phyloP scores from a whole-genome alignment of 129 eudicot species.

The Sambucus nigra region DNA sequence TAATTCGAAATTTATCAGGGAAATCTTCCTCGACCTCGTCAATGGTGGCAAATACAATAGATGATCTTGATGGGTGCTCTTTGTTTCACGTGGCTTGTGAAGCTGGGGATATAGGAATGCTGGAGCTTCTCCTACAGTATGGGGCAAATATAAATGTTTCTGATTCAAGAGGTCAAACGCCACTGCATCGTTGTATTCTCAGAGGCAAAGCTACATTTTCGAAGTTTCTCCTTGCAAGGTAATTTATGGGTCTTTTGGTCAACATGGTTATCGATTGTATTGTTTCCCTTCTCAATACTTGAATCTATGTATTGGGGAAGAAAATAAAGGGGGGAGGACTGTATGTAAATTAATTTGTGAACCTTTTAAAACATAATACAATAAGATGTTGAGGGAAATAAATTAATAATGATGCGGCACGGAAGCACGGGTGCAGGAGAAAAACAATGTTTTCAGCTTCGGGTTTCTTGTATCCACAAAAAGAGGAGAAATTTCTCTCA shows the following conservation, averaged over 20 bases:
- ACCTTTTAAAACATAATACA: no score
- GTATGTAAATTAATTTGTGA: no score
- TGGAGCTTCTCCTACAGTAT: slow-evolving; percentile 86
- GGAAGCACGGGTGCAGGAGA: no score
- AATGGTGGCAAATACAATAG: slow-evolving; percentile 37
- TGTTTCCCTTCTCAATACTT: no score
- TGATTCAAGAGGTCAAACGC: slow-evolving; percentile 58
- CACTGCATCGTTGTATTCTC: slow-evolving; percentile 74
- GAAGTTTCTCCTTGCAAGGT: slow-evolving; percentile 83
- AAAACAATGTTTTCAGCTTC: no score
- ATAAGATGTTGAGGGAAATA: no score
- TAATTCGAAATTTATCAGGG: slow-evolving; percentile 12
- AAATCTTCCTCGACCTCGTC: slow-evolving; percentile 22
- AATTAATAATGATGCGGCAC: no score
- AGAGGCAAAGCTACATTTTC: slow-evolving; percentile 63
- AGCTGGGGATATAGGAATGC: slow-evolving; percentile 76
- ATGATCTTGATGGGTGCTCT: slow-evolving; percentile 47
- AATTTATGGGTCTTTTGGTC: slow-evolving; percentile 6
- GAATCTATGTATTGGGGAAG: no score
- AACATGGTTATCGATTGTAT: no score
- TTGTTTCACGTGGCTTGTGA: slow-evolving; percentile 90
- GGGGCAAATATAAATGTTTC: slow-evolving; percentile 63
- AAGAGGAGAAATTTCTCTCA: no score
- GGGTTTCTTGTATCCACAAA: no score
- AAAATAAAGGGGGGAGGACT: no score